Evolutionary conservation across 768 basidiomycete species (phyloP).

Genomic region (Rubroboletus pulcherrimus): DNA sequence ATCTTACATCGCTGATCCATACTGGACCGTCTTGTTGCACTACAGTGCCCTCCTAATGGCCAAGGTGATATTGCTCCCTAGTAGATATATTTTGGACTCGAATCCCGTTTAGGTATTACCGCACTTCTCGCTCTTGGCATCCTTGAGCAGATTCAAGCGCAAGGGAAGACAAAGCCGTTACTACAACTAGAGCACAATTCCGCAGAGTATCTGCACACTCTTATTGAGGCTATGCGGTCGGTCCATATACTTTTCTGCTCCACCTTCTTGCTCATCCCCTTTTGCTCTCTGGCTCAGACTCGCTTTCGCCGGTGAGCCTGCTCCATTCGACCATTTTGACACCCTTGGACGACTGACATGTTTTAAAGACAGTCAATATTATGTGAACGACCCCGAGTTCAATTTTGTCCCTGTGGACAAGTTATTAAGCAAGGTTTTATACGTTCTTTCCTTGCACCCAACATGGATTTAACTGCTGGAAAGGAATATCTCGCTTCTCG

Average conservation of each 20-base stretch:
- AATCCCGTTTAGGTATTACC: constrained; percentile 59
- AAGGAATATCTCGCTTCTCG: constrained; percentile 82
- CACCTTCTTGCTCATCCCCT: neutral
- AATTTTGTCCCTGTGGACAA: constrained; percentile 74
- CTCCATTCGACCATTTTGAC: neutral
- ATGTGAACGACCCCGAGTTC: constrained; percentile 87
- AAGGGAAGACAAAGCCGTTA: constrained; percentile 64
- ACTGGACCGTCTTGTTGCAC: neutral
- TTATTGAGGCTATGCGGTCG: constrained; percentile 82
- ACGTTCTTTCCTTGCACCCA: neutral
- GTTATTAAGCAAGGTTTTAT: constrained; percentile 73
- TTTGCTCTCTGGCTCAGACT: constrained; percentile 35
- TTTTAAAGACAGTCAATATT: constrained; percentile 72
- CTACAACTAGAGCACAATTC: constrained; percentile 88
- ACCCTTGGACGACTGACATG: neutral
- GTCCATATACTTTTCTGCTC: constrained; percentile 14
- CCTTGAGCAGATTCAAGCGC: constrained; percentile 78
- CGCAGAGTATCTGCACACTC: constrained; percentile 78
- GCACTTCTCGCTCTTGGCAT: constrained; percentile 92
- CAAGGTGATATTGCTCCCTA: constrained; percentile 55
- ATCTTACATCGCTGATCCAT: neutral
- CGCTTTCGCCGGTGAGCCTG: constrained; percentile 65
- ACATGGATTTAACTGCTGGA: neutral
- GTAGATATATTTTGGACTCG: neutral
- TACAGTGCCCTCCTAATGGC: constrained; percentile 91